Evolutionary conservation across 495 filamentous ascomycete genomes (phyloP).

Genomic region (Sordaria brevicollis): DNA sequence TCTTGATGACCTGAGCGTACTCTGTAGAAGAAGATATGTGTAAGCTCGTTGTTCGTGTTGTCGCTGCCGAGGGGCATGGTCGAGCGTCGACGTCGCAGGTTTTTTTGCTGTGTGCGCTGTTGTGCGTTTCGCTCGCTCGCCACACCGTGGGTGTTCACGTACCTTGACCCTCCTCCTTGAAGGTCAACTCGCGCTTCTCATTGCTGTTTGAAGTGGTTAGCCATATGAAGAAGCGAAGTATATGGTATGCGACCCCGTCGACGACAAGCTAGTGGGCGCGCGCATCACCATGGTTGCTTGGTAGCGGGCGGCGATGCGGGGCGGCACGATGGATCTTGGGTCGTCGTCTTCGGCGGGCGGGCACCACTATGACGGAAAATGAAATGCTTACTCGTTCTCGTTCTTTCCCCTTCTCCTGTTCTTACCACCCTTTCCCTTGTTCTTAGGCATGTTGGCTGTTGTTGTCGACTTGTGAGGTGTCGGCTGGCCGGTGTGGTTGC

Average conservation of each 20-base stretch:
- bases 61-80: not conserved
- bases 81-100: not conserved
- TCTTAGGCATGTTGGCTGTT: constrained; percentile 20
- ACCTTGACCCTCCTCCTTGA: constrained; percentile 98
- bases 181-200: constrained; percentile 94
- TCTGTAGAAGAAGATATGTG: constrained; percentile 37
- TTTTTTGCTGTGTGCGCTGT: not conserved
- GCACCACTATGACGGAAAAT: not conserved
- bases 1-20: constrained; percentile 97
- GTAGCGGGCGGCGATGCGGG: not conserved
- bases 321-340: not conserved
- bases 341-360: not conserved
- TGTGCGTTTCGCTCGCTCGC: constrained; percentile 2
- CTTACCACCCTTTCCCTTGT: constrained; percentile 75
- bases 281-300: not conserved
- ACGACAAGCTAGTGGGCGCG: not conserved
- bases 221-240: not conserved
- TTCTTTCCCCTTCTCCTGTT: constrained; percentile 98
- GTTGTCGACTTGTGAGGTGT: not conserved
- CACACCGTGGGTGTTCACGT: constrained; percentile 11
- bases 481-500: not conserved
- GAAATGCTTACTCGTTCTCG: constrained; percentile 57
- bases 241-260: not conserved
- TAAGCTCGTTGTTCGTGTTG: constrained; percentile 11
- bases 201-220: constrained; percentile 46